Evolutionary conservation across 1,139 yeast species (phyloP).

Genomic region (Taphrina populina): DNA sequence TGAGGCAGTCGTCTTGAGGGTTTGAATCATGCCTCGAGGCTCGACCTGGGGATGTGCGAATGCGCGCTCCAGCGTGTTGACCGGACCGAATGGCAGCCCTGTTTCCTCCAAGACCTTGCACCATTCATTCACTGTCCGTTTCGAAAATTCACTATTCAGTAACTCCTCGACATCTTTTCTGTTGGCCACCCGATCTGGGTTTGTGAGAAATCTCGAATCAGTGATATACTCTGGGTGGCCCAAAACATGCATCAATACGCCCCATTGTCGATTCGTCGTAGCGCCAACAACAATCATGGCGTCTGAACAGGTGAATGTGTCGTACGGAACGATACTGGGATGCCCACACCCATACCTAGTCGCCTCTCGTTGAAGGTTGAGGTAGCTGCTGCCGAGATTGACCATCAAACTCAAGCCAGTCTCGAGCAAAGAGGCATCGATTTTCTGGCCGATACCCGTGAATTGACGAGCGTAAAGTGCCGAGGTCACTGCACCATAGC

Average conservation of each 20-base stretch:
- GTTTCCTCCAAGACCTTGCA: slow-evolving; percentile 43
- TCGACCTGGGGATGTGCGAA: slow-evolving; percentile 46
- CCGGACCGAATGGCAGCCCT: slow-evolving; percentile 49
- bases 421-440: slow-evolving; percentile 48
- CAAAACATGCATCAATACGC: slow-evolving; percentile 45
- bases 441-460: slow-evolving; percentile 46
- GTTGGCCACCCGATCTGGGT: slow-evolving; percentile 47
- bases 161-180: slow-evolving; percentile 43
- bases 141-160: slow-evolving; percentile 6
- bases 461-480: slow-evolving; percentile 45
- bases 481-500: slow-evolving; percentile 48
- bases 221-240: slow-evolving; percentile 47
- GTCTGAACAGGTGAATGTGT: slow-evolving; percentile 47
- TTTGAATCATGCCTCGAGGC: slow-evolving; percentile 47
- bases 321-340: slow-evolving; percentile 50
- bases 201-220: slow-evolving; percentile 45
- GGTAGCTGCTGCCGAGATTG: slow-evolving; percentile 41
- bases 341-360: slow-evolving; percentile 51
- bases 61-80: slow-evolving; percentile 48
- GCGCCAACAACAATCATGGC: slow-evolving; percentile 51
- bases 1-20: slow-evolving; percentile 44
- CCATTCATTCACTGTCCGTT: slow-evolving; percentile 45
- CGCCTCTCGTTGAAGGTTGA: slow-evolving; percentile 25
- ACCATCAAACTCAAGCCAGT: slow-evolving; percentile 42
- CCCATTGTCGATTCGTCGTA: slow-evolving; percentile 48